These are phyloP conservation scores for Starmerella potacharoeniae DNA, from an alignment of 805 yeast genomes.

Conservation along the genomic window DNA sequence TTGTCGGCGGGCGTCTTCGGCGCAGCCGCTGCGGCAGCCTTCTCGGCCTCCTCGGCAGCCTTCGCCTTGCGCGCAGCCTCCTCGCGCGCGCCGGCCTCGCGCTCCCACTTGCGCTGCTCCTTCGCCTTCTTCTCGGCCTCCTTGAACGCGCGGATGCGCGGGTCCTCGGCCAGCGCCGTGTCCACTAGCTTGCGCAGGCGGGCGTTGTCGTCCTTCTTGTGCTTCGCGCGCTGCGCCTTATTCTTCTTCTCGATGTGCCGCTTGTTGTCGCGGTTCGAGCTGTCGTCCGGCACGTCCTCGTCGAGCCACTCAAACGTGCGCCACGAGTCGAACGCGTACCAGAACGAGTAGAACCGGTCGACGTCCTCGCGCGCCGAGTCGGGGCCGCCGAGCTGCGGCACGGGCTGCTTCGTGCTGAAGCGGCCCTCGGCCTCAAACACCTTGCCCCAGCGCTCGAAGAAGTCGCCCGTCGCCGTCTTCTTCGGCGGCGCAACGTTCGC, in stretches of 20 bases:
- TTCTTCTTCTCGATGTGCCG: constrained; percentile 97
- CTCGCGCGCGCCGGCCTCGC: constrained; percentile 92
- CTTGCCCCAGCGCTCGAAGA: constrained; percentile 85
- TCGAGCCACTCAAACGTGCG: constrained; percentile 95
- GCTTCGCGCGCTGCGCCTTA: constrained; percentile 91
- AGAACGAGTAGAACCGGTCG: constrained; percentile 79
- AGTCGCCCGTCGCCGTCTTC: constrained; percentile 55
- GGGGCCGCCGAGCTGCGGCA: constrained; percentile 64
- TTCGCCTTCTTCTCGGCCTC: constrained; percentile 90
- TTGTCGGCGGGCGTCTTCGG: constrained; percentile 44
- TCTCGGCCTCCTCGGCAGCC: constrained; percentile 78
- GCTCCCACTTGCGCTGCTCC: constrained; percentile 93
- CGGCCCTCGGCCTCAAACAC: constrained; percentile 84
- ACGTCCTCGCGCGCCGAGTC: constrained; percentile 67
- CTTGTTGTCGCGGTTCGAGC: constrained; percentile 98
- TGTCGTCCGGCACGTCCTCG: constrained; percentile 98
- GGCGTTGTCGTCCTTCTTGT: constrained; percentile 93
- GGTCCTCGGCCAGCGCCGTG: constrained; percentile 82
- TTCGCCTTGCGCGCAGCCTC: constrained; percentile 89
- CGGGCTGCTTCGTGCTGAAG: constrained; percentile 85
- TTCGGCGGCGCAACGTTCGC: constrained; percentile 79
- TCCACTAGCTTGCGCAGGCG: constrained; percentile 77
- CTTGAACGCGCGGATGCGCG: constrained; percentile 87
- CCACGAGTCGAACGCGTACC: constrained; percentile 95
- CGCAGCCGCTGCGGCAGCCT: constrained; percentile 61